Evolutionary conservation across 768 basidiomycete genomes (phyloP).

Genomic region (Lentinus tigrinus): DNA sequence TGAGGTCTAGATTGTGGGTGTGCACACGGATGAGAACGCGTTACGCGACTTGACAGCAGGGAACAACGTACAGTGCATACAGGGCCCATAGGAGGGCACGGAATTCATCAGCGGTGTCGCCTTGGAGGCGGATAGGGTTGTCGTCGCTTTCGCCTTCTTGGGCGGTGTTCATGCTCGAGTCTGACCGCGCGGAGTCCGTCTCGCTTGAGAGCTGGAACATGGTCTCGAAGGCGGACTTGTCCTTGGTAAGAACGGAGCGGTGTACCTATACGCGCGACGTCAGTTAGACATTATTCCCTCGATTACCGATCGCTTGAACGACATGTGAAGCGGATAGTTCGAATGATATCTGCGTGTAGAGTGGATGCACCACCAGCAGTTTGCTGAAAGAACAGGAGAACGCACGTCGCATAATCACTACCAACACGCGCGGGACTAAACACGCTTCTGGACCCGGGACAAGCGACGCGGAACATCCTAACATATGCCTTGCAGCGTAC

Average conservation of each 20-base stretch:
- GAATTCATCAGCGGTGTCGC: slow-evolving; percentile 49
- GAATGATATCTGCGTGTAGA: too few species aligned
- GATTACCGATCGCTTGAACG: too few species aligned
- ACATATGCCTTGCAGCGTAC: too few species aligned
- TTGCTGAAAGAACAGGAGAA: too few species aligned
- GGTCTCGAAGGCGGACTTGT: slow-evolving; percentile 39
- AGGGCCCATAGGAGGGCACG: slow-evolving; percentile 53
- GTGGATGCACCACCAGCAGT: too few species aligned
- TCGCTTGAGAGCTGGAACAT: slow-evolving; percentile 32
- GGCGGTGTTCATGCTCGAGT: slow-evolving; percentile 26
- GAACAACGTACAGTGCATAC: slow-evolving; percentile 46
- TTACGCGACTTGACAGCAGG: neutral
- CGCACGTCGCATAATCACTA: too few species aligned
- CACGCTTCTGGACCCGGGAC: too few species aligned
- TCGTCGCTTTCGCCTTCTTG: slow-evolving; percentile 51
- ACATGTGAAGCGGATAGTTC: too few species aligned
- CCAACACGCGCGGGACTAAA: too few species aligned
- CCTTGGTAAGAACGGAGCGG: slow-evolving; percentile 41
- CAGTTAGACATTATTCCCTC: too few species aligned
- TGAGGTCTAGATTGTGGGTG: slow-evolving; percentile 37
- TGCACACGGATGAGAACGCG: neutral
- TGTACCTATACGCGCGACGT: slow-evolving; percentile 32
- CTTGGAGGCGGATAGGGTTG: slow-evolving; percentile 46
- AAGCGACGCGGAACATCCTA: too few species aligned
- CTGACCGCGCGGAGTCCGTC: slow-evolving; percentile 28